These are phyloP conservation scores for Oryza glumipatula DNA, from an alignment of 176 grass and related monocot species.

Conservation along the genomic window DNA sequence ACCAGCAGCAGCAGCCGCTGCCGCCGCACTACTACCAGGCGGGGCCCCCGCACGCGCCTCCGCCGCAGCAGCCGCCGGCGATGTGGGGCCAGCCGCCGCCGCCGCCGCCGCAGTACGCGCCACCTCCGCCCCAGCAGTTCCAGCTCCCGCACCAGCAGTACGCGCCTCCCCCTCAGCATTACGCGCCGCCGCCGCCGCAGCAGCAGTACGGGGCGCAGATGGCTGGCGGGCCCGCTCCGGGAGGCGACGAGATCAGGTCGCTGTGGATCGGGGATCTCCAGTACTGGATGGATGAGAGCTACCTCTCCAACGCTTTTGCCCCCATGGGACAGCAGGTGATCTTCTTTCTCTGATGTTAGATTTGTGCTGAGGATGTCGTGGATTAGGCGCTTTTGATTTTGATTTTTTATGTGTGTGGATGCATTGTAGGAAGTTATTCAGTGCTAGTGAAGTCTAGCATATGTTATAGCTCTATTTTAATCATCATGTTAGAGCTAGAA, in stretches of 20 bases:
- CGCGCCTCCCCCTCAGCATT: conserved; percentile 41
- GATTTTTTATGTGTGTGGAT: neutral
- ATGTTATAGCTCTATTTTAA: neutral
- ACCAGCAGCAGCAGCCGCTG: neutral
- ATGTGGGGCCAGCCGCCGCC: conserved; percentile 26
- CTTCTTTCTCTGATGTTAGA: neutral
- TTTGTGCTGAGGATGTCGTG: neutral
- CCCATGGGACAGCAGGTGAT: conserved; percentile 57
- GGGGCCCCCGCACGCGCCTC: conserved; percentile 20
- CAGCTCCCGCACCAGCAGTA: conserved; percentile 47
- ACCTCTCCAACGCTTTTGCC: conserved; percentile 59
- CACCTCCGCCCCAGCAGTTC: conserved; percentile 28
- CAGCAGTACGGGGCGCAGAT: conserved; percentile 42
- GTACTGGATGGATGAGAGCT: conserved; percentile 93
- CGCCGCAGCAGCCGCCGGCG: conserved; percentile 35
- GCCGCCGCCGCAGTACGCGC: conserved; percentile 43
- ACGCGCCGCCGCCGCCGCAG: conserved; percentile 42
- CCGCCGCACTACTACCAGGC: conserved; percentile 42
- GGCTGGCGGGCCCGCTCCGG: conserved; percentile 2
- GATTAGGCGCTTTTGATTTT: neutral
- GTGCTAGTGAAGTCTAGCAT: neutral
- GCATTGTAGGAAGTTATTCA: neutral
- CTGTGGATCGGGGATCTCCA: conserved; percentile 94
- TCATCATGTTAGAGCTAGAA: no score
- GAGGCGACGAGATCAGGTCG: conserved; percentile 65